A percentile compares a stretch with the other conserved stretches of the same genome.
Evolutionary conservation across 148 eudicot genomes (phyloP).

Genomic region (Chenopodium suecicum): DNA sequence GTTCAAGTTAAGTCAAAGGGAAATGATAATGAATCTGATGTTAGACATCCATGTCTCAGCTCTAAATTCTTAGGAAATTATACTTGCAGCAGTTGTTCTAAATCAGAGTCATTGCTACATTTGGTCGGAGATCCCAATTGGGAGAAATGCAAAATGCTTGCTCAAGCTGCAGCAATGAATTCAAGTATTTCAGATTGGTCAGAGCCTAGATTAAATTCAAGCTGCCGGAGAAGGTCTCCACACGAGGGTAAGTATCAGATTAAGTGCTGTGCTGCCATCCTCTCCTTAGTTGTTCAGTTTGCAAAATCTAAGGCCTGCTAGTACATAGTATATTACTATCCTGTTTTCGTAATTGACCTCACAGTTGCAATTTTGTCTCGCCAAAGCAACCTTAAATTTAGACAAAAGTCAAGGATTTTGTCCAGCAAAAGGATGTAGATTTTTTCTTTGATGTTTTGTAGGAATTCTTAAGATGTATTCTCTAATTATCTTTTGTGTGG

Average conservation of each 20-base stretch:
- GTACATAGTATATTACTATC: background rate
- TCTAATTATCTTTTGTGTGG: too few species aligned
- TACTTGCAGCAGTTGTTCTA: constrained; percentile 47
- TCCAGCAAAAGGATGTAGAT: too few species aligned
- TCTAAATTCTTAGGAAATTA: constrained; percentile 47
- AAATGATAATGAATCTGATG: constrained; percentile 41
- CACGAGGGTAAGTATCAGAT: constrained; percentile 41
- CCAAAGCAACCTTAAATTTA: too few species aligned
- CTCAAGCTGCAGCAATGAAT: constrained; percentile 60
- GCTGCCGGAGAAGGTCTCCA: constrained; percentile 38
- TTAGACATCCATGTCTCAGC: constrained; percentile 74
- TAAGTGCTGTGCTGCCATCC: background rate
- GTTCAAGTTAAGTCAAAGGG: constrained; percentile 37
- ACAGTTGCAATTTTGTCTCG: too few species aligned
- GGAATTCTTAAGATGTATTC: too few species aligned
- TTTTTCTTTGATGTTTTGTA: too few species aligned
- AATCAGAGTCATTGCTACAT: constrained; percentile 21
- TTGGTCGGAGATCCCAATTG: constrained; percentile 67
- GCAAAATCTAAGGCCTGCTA: background rate
- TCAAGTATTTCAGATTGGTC: constrained; percentile 50
- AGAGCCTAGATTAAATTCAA: constrained; percentile 31
- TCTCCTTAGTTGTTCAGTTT: background rate
- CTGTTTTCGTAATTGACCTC: too few species aligned
- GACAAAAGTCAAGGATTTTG: too few species aligned
- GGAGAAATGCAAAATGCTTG: constrained; percentile 63